Evolutionary conservation across 495 filamentous ascomycete species (phyloP).

Genomic region (Xeromyces bisporus): DNA sequence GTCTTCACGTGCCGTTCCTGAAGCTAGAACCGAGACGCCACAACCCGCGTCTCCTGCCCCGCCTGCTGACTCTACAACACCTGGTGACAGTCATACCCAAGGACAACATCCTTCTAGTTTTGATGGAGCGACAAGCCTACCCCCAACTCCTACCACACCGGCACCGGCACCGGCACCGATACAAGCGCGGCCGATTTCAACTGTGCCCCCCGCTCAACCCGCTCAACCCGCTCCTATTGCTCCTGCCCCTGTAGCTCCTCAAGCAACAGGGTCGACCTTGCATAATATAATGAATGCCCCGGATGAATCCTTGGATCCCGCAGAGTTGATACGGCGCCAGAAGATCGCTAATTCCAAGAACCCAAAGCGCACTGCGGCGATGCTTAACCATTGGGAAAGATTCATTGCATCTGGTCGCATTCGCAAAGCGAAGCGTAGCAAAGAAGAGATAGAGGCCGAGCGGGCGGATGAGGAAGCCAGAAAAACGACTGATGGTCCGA

Average conservation of each 20-base stretch:
- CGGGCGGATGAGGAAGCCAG: constrained; percentile 14
- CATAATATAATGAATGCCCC: constrained; percentile 1
- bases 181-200: constrained; percentile 6
- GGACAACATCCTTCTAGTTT: constrained; percentile 2
- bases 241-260: constrained; percentile 6
- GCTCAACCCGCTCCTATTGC: constrained; percentile 6
- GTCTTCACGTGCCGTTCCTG: constrained; percentile 9
- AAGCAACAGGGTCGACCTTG: constrained; percentile 1
- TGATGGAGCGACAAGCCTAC: background rate
- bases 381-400: constrained; percentile 32
- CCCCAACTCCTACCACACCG: too few species aligned
- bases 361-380: constrained; percentile 30
- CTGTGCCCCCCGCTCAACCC: constrained; percentile 1
- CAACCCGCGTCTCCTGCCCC: constrained; percentile 5
- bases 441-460: constrained; percentile 29
- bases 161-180: constrained; percentile 1
- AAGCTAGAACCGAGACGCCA: constrained; percentile 4
- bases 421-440: constrained; percentile 31
- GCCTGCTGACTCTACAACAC: constrained; percentile 1
- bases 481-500: constrained; percentile 13
- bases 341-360: constrained; percentile 33
- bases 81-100: constrained; percentile 1
- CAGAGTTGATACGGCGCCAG: constrained; percentile 18
- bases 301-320: constrained; percentile 13
- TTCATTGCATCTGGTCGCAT: constrained; percentile 28